These are phyloP conservation scores for Ramalina peruviana DNA, from an alignment of 495 filamentous ascomycete species.

Conservation along the genomic window DNA sequence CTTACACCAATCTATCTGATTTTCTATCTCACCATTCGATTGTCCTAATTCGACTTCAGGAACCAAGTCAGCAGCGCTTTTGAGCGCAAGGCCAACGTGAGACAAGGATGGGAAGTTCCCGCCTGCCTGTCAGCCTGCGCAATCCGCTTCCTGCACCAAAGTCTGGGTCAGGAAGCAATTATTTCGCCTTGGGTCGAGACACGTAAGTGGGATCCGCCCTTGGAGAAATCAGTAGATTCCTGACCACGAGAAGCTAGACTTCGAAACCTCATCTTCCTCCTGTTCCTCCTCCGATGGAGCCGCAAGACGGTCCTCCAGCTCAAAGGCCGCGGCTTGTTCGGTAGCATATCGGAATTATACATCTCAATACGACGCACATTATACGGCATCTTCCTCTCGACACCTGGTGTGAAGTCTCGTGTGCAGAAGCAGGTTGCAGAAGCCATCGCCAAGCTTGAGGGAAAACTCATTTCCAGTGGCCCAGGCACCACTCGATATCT, in stretches of 20 bases:
- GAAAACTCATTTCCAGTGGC: slow-evolving; percentile 63
- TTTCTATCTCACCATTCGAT: too few relatives aligned
- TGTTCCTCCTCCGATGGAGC: slow-evolving; percentile 78
- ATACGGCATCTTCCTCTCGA: slow-evolving; percentile 75
- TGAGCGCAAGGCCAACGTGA: too few relatives aligned
- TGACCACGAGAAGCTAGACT: slow-evolving; percentile 36
- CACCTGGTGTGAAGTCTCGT: slow-evolving; percentile 69
- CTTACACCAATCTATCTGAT: too few relatives aligned
- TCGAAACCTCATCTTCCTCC: slow-evolving; percentile 77
- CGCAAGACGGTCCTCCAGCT: slow-evolving; percentile 70
- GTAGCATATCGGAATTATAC: slow-evolving; percentile 62
- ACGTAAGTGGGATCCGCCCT: not conserved
- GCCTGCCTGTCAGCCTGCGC: slow-evolving; percentile 14
- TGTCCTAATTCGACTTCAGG: too few relatives aligned
- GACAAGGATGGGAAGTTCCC: slow-evolving; percentile 10
- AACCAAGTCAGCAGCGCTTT: too few relatives aligned
- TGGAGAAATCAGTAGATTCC: not conserved
- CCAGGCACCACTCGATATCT: slow-evolving; percentile 60
- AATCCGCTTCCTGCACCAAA: slow-evolving; percentile 5
- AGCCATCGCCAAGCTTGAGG: slow-evolving; percentile 62
- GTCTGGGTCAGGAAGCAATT: slow-evolving; percentile 6
- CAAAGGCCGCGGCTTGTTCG: slow-evolving; percentile 76
- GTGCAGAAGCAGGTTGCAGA: slow-evolving; percentile 64
- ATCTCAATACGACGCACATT: slow-evolving; percentile 49
- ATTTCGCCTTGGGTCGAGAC: slow-evolving; percentile 6